Base-by-base conservation (phyloP, 495 filamentous ascomycete species). In the Pyrenopolyporus hunteri region DNA sequence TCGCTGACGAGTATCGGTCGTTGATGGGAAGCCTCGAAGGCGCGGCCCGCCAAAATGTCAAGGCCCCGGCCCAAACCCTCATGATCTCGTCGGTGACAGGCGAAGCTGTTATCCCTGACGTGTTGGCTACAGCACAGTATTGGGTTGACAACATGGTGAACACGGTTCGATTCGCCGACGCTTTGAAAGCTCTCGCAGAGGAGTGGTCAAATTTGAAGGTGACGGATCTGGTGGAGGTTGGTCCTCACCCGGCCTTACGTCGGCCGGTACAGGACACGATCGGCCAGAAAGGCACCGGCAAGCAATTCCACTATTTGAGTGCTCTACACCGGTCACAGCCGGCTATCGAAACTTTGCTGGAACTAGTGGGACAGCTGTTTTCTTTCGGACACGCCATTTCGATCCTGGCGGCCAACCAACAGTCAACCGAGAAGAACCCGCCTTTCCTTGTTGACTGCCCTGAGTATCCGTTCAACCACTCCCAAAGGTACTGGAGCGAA, bases 181-280 rank as follows among this genome's bases (percentile, higher is more conserved):
- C 76, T 11, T 17, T 80, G 4, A 46, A 46, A 39, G 13, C 25
- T 45, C 25, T 73, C 6, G 19, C 29, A 6, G 40, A 37, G 16
- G 26, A 13, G 7, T 67, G 13, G 29, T 36, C 40, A 14, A 29
- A 43, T 23, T 16, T 55, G 17, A 56, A 29, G 19, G 36, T 59
- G 8, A 70, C 22, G 1, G 51, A 44, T 31, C 44, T 85, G 1
- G 51, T 88, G 13, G 85, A 88, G 47, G 67, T 87, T 28, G 86
- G 87, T 0, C 82, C 87, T 16, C 86, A 88, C 59, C 59, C 73
- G 6, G 80, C 84, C 0, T 67, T 89, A 0, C 70, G 76, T 28
- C 75, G 78, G 0, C 81, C 83, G 0, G 56, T 82, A 10, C 70
- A 74, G 14, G 75, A 84, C 23, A 81, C 77, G n/a, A 36, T 82